phyloP scores from a whole-genome alignment of 2,329 filamentous ascomycete genomes.

The Fonsecaea monophora region DNA sequence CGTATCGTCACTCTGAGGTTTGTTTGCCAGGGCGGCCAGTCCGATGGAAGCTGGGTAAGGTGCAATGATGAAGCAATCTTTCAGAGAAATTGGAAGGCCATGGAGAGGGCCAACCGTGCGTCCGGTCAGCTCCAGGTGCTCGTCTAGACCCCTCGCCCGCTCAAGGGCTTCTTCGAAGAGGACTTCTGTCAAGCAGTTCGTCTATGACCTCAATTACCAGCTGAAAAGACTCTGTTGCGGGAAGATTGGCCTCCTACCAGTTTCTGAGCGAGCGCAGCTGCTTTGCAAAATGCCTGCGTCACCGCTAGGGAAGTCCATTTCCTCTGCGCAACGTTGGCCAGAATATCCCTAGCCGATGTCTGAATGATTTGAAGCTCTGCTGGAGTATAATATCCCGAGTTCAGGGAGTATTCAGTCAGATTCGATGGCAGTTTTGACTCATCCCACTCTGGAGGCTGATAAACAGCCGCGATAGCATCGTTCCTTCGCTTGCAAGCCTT shows the following conservation, averaged over 20 bases:
- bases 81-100: slow-evolving; percentile 64
- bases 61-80: slow-evolving; percentile 41
- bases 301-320: no score
- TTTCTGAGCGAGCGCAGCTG: slow-evolving; percentile 51
- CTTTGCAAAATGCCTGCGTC: slow-evolving; percentile 62
- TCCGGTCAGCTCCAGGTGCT: slow-evolving; percentile 45
- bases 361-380: no score
- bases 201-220: neutral
- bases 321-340: no score
- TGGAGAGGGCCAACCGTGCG: slow-evolving; percentile 64
- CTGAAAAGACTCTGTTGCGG: neutral
- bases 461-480: no score
- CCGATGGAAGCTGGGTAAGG: neutral
- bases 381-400: no score
- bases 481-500: no score
- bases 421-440: no score
- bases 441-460: no score
- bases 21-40: neutral
- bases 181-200: slow-evolving; percentile 59
- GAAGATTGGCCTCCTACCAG: slow-evolving; percentile 41
- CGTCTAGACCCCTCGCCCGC: slow-evolving; percentile 57
- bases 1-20: neutral
- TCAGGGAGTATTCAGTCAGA: no score
- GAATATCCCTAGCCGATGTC: no score
- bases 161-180: slow-evolving; percentile 60